Percentiles rank a stretch among this genome's conserved stretches.
Conservation (phyloP, 1,139 yeast genomes). For the Saccharomyces hybrid region DNA sequence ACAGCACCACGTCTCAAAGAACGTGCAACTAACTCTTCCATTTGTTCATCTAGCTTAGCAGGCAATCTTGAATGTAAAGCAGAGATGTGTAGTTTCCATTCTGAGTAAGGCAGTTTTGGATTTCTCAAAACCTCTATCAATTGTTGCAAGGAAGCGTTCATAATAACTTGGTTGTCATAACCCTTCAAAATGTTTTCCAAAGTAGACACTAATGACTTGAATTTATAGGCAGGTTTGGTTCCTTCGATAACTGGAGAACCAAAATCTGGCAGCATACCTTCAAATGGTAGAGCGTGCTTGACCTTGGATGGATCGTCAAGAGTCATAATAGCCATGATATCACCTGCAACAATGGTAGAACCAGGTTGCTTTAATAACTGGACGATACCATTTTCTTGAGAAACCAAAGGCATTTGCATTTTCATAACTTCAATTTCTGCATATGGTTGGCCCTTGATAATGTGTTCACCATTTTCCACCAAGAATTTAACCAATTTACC, state of each 20-base stretch:
- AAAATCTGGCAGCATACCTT: slow-evolving; percentile 83
- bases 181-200: slow-evolving; percentile 78
- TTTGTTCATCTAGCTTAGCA: slow-evolving; percentile 57
- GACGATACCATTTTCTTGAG: slow-evolving; percentile 87
- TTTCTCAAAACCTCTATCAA: slow-evolving; percentile 67
- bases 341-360: slow-evolving; percentile 91
- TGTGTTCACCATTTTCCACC: slow-evolving; percentile 93
- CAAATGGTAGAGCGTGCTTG: slow-evolving; percentile 91
- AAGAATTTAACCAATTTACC: slow-evolving; percentile 92
- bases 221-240: slow-evolving; percentile 73
- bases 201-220: slow-evolving; percentile 48
- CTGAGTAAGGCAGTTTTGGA: slow-evolving; percentile 82
- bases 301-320: slow-evolving; percentile 96
- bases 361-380: slow-evolving; percentile 98
- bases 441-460: slow-evolving; percentile 83
- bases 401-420: slow-evolving; percentile 90
- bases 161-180: slow-evolving; percentile 88
- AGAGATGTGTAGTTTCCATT: slow-evolving; percentile 79
- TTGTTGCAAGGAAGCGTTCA: slow-evolving; percentile 71
- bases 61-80: slow-evolving; percentile 92
- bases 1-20: slow-evolving; percentile 63
- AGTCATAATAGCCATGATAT: slow-evolving; percentile 86
- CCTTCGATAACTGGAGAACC: slow-evolving; percentile 82
- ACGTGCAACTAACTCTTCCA: slow-evolving; percentile 60
- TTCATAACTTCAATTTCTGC: slow-evolving; percentile 99